Conservation (phyloP, 1,139 yeast species). For the Debaryomyces coudertii region DNA sequence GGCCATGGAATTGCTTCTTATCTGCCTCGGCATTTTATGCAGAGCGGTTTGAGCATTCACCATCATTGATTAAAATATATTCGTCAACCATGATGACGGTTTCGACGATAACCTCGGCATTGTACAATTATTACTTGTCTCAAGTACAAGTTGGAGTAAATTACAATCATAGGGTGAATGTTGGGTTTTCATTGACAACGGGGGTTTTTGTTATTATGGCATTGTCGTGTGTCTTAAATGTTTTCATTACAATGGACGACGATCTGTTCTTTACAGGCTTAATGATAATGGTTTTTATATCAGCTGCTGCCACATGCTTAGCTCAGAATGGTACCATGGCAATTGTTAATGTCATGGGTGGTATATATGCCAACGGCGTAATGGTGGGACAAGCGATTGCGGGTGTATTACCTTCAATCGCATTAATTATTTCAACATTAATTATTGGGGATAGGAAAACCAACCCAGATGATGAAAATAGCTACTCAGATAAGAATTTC, state of each 20-base stretch:
- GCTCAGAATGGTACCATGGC: conserved; percentile 94
- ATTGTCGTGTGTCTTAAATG: conserved; percentile 49
- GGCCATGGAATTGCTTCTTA: conserved; percentile 97
- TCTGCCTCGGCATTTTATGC: conserved; percentile 85
- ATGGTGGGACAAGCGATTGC: conserved; percentile 96
- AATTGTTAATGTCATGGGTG: conserved; percentile 75
- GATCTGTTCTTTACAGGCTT: conserved; percentile 45
- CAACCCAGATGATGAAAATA: conserved; percentile 18
- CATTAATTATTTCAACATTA: conserved; percentile 64
- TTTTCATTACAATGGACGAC: conserved; percentile 43
- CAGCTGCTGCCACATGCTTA: conserved; percentile 68
- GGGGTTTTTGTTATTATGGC: conserved; percentile 58
- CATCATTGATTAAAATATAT: conserved; percentile 60
- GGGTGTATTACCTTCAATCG: conserved; percentile 85
- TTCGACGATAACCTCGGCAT: conserved; percentile 71
- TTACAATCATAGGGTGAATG: conserved; percentile 59
- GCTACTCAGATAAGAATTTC: conserved; percentile 42
- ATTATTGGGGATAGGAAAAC: conserved; percentile 37
- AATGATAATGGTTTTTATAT: conserved; percentile 60
- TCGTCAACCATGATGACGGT: conserved; percentile 90
- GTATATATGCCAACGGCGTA: conserved; percentile 79
- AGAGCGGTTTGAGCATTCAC: conserved; percentile 58
- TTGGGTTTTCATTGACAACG: conserved; percentile 62
- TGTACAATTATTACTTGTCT: conserved; percentile 65
- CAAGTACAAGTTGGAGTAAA: conserved; percentile 66